These are phyloP conservation scores for Leccinum rimulosum DNA, from an alignment of 768 basidiomycete genomes.

Conservation along the genomic window DNA sequence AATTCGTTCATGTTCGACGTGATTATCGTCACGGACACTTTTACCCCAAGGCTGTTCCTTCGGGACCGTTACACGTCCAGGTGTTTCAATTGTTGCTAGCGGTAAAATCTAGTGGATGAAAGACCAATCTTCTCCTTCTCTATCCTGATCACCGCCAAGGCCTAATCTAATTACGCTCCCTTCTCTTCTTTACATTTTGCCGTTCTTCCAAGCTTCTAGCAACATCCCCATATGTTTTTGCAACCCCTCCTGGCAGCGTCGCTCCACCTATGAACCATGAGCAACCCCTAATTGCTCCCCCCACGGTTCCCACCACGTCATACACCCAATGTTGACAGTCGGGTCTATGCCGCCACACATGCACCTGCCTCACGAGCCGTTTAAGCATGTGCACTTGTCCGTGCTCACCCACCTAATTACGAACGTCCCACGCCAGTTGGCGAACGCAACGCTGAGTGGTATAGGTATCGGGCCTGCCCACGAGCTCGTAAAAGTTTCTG, in stretches of 20 bases:
- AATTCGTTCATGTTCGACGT: slow-evolving; percentile 6
- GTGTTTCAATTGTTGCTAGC: slow-evolving; percentile 24
- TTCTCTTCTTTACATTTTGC: slow-evolving; percentile 18
- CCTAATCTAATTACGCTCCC: neutral
- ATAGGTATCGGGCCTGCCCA: slow-evolving; percentile 26
- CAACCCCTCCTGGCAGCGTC: slow-evolving; percentile 11
- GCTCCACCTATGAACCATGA: slow-evolving; percentile 13
- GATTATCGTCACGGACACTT: slow-evolving; percentile 12
- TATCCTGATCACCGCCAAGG: slow-evolving; percentile 4
- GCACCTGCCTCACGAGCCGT: slow-evolving; percentile 9
- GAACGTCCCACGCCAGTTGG: slow-evolving; percentile 26
- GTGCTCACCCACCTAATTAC: slow-evolving; percentile 23
- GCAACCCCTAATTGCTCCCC: slow-evolving; percentile 8
- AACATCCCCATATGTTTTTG: slow-evolving; percentile 25
- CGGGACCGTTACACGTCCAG: neutral
- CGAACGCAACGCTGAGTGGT: slow-evolving; percentile 6
- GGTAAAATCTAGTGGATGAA: neutral
- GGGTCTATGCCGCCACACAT: slow-evolving; percentile 15
- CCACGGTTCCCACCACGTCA: slow-evolving; percentile 16
- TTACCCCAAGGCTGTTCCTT: neutral
- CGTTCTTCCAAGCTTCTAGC: slow-evolving; percentile 31
- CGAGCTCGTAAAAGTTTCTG: slow-evolving; percentile 30
- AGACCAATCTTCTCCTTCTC: neutral
- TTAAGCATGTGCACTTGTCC: slow-evolving; percentile 17
- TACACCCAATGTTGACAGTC: slow-evolving; percentile 30